These are phyloP conservation scores for Tulasnella sp. DNA, from an alignment of 768 basidiomycete species.

Conservation along the genomic window DNA sequence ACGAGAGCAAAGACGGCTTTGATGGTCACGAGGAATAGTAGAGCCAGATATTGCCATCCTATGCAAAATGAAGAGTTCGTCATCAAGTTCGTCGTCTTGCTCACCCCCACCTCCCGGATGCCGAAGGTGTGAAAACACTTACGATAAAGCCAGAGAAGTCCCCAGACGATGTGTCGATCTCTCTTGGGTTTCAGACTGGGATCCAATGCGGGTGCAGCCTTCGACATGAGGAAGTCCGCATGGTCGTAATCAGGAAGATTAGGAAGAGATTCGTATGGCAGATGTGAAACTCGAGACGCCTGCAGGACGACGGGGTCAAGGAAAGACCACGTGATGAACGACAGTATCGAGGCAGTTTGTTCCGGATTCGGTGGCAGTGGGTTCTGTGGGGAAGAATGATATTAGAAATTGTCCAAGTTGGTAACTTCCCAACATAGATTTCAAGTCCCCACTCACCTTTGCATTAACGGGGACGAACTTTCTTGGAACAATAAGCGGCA, in stretches of 20 bases:
- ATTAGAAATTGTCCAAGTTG: slow-evolving; percentile 2
- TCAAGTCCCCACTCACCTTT: slow-evolving; percentile 31
- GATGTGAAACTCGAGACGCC: slow-evolving; percentile 40
- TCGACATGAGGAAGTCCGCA: slow-evolving; percentile 30
- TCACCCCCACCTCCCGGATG: no score
- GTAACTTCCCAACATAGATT: not conserved
- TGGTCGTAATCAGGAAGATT: slow-evolving; percentile 41
- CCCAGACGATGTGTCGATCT: slow-evolving; percentile 28
- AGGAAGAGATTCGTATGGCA: slow-evolving; percentile 40
- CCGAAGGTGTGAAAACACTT: not conserved
- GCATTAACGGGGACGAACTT: slow-evolving; percentile 53
- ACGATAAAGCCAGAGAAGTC: slow-evolving; percentile 28
- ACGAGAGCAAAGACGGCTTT: slow-evolving; percentile 5
- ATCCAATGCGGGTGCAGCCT: slow-evolving; percentile 29
- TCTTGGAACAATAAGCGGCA: slow-evolving; percentile 51
- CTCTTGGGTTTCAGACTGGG: slow-evolving; percentile 29
- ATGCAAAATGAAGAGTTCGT: not conserved
- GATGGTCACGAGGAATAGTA: slow-evolving; percentile 19
- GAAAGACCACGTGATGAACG: slow-evolving; percentile 42
- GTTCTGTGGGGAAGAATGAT: slow-evolving; percentile 28
- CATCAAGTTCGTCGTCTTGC: not conserved
- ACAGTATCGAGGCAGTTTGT: slow-evolving; percentile 44
- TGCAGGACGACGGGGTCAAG: slow-evolving; percentile 45
- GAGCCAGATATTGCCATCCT: slow-evolving; percentile 23
- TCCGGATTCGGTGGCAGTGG: slow-evolving; percentile 37